Evolutionary conservation across 768 basidiomycete genomes (phyloP), one percentile per base, ranked within the genome.

Genomic region (Podaxis mareebaensis): DNA sequence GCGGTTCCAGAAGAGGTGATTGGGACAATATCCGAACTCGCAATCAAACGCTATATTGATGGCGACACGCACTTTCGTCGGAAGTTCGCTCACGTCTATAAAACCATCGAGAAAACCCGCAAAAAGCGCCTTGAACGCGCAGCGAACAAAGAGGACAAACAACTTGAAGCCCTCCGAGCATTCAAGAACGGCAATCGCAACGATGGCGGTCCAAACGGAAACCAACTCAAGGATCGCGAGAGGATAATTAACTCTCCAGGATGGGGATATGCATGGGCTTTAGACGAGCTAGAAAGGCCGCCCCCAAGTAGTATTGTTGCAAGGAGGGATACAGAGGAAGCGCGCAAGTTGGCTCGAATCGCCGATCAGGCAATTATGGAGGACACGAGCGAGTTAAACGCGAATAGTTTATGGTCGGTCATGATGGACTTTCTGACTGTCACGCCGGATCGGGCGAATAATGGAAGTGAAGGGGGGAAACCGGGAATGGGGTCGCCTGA

Each of bases 281-380:
- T 94, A 61, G 89, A 93, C 65, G 85, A 80, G 15, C 78, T 85
- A 56, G 95, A 97, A 75, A 79, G 81, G 20, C 96, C 96, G 3
- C 96, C 96, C 3, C 92, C 96, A 2, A 92, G 90, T 68, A 95
- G 94, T 58, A 93, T 98, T 67, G 92, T 92, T 36, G 88, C 92
- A n/a, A 79, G 95, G 61, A 77, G 95, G 58, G 96, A 99, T 69
- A 96, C 93, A 4, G 79, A 80, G 42, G 92, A 95, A 76, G 93
- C 92, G 10, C 78, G 87, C 26, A 78, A 83, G 68, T 77, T 95
- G 44, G 91, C 90, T 26, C 83, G 81, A 56, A 81, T 92, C 39
- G 93, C 92, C 4, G 92, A 93, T 70, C 81, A 84, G 72, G 79
- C 83, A 15, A 77, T 87, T 48, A 67, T 87, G 17, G 85, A 85